Base-by-base conservation (phyloP, 106 monocot genomes). In the Dactylorhiza incarnata region DNA sequence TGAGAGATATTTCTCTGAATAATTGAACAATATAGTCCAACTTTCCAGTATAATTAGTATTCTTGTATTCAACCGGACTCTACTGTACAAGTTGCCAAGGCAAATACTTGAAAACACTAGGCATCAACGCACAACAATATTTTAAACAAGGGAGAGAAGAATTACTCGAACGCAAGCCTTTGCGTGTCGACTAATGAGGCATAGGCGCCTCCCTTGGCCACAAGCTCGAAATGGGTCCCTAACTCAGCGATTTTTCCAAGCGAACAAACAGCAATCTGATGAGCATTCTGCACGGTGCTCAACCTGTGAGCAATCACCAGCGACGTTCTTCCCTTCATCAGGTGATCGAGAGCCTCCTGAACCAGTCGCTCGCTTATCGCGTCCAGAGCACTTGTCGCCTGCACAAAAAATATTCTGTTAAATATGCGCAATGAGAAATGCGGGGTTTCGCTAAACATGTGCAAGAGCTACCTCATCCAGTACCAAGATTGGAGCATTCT, bases 361-460 rank as follows among this genome's bases (percentile, higher is more conserved):
- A 99, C 97, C 26, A 99, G 76, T n/a, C 87, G 87, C 79, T 94
- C 97, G 16, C 97, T 99, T 2, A 86, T 86, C 16, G 94, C 86
- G 88, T 99, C 97, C 24, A 99, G 85, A 52, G 97, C 94, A 82
- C 97, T 99, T 26, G 97, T 99, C 7, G 97, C 97, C 97, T 99
- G 85, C 80, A 81, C 10, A 7, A 29, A 52, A 9, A 19, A 44
- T 6, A 14, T 45, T 19, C 20, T 9, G 15, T 15, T 1, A 50
- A 19, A 2, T 11, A 37, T 70, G 50, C 9, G 44, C 44, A 37
- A 48, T 7, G 37, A 17, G 0, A 44, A 66, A 13, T 26, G 25
- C 20, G 0, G 23, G 10, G 55, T 54, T 51, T 54, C 15, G 48
- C 15, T 48, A 14, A 4, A 45, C 26, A 20, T 20, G 24, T 44